These are phyloP conservation scores for Diaporthe ilicicola DNA, from an alignment of 2,329 filamentous ascomycete genomes.

Conservation along the genomic window DNA sequence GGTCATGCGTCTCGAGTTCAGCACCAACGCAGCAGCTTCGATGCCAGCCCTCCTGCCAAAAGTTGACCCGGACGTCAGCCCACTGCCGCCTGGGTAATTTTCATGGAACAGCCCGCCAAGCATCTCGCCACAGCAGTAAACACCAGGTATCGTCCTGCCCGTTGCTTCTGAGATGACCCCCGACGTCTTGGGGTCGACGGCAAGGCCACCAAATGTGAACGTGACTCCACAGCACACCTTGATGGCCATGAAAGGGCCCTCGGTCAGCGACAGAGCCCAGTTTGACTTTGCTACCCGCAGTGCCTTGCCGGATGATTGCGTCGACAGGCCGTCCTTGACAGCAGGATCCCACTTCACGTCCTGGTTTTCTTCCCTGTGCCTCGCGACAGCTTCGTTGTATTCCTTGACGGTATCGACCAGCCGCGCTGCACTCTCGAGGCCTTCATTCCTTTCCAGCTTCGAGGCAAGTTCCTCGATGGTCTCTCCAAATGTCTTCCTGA, in stretches of 20 bases:
- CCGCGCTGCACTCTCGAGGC: conserved; percentile 52
- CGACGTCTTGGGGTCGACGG: conserved; percentile 62
- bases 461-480: conserved; percentile 65
- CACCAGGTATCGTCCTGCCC: conserved; percentile 56
- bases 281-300: conserved; percentile 68
- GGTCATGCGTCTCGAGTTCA: background rate
- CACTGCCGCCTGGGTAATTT: conserved; percentile 71
- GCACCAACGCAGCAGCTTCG: conserved; percentile 40
- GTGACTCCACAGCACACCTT: conserved; percentile 72
- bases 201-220: conserved; percentile 73
- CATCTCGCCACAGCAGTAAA: conserved; percentile 73
- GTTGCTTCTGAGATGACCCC: conserved; percentile 58
- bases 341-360: conserved; percentile 64
- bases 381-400: conserved; percentile 66
- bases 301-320: conserved; percentile 55
- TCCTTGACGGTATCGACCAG: conserved; percentile 62
- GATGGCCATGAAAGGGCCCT: conserved; percentile 68
- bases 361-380: conserved; percentile 54
- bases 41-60: conserved; percentile 53
- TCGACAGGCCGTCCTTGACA: conserved; percentile 68
- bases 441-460: conserved; percentile 51
- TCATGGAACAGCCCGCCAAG: conserved; percentile 70
- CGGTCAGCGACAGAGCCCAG: conserved; percentile 68
- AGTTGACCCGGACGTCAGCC: conserved; percentile 67
- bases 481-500: conserved; percentile 58